Evolutionary conservation across 2,329 filamentous ascomycete species (phyloP).

Genomic region (Talaromyces sp.): DNA sequence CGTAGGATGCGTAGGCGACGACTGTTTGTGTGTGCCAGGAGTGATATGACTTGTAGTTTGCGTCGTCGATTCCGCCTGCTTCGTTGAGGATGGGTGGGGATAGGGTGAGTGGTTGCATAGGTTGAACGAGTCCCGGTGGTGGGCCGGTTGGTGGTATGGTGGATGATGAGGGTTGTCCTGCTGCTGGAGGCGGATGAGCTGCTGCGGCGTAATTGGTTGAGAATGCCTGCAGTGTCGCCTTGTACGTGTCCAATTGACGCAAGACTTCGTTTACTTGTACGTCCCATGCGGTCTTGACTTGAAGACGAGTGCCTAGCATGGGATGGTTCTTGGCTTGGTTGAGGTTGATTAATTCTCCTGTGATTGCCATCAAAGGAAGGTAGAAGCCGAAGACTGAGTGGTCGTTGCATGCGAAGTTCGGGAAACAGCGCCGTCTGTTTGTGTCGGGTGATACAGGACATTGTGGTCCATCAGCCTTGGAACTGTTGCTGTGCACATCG

Average conservation of each 20-base stretch:
- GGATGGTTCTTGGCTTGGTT: conserved; percentile 88
- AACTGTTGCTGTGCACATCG: conserved; percentile 63
- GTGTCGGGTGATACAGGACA: conserved; percentile 35
- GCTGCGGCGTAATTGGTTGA: conserved; percentile 53
- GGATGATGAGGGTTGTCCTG: conserved; percentile 25
- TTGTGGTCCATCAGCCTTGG: conserved; percentile 38
- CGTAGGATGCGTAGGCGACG: conserved; percentile 82
- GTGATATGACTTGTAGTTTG: conserved; percentile 33
- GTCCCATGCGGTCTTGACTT: conserved; percentile 74
- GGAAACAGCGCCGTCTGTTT: conserved; percentile 62
- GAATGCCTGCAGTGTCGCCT: conserved; percentile 63
- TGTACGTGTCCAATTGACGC: conserved; percentile 76
- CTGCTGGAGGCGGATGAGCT: background rate
- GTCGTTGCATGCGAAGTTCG: conserved; percentile 78
- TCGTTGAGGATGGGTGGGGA: conserved; percentile 64
- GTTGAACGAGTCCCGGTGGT: conserved; percentile 21
- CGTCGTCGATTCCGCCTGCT: conserved; percentile 53
- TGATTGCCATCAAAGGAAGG: conserved; percentile 88
- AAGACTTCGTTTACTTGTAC: conserved; percentile 75
- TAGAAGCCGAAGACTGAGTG: conserved; percentile 92
- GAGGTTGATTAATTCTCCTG: conserved; percentile 86
- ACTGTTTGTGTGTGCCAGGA: conserved; percentile 74
- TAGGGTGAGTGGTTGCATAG: conserved; percentile 11
- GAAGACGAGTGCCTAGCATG: conserved; percentile 72
- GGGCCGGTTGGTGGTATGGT: conserved; percentile 54